These are phyloP conservation scores for Entomortierella beljakovae DNA, from an alignment of 192 early-diverging fungal species.

Conservation along the genomic window DNA sequence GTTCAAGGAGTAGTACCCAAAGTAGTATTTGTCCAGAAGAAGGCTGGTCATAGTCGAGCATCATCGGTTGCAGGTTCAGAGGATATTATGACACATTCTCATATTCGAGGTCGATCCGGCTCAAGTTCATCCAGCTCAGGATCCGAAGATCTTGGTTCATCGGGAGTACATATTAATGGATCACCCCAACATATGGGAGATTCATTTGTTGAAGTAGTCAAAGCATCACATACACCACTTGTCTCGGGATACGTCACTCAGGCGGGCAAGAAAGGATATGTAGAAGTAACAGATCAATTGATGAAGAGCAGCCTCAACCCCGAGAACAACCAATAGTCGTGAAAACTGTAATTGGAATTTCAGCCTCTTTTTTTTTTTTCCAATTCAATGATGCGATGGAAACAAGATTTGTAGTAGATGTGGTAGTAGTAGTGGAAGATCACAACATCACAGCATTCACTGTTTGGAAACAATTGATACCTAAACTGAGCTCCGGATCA, in stretches of 20 bases:
- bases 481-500: too few species aligned
- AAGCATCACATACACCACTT: slow-evolving; percentile 8
- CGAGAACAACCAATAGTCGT: too few species aligned
- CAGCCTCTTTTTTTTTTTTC: too few species aligned
- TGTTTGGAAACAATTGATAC: too few species aligned
- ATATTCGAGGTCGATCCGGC: slow-evolving; percentile 24
- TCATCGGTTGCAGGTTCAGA: slow-evolving; percentile 16
- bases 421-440: too few species aligned
- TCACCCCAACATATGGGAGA: slow-evolving; percentile 25
- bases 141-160: slow-evolving; percentile 8
- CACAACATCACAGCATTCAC: too few species aligned
- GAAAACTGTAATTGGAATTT: too few species aligned
- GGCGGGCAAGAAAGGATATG: slow-evolving; percentile 50
- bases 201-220: slow-evolving; percentile 50
- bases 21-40: slow-evolving; percentile 52
- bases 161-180: background rate
- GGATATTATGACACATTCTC: slow-evolving; percentile 44
- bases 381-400: too few species aligned
- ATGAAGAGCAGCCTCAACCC: slow-evolving; percentile 35
- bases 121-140: slow-evolving; percentile 31
- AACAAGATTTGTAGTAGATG: too few species aligned
- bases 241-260: slow-evolving; percentile 51
- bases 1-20: slow-evolving; percentile 54
- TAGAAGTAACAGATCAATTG: slow-evolving; percentile 45
- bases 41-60: slow-evolving; percentile 24